Evolutionary conservation across 345 rosid species (phyloP).

Genomic region (Carallia pectinifolia): DNA sequence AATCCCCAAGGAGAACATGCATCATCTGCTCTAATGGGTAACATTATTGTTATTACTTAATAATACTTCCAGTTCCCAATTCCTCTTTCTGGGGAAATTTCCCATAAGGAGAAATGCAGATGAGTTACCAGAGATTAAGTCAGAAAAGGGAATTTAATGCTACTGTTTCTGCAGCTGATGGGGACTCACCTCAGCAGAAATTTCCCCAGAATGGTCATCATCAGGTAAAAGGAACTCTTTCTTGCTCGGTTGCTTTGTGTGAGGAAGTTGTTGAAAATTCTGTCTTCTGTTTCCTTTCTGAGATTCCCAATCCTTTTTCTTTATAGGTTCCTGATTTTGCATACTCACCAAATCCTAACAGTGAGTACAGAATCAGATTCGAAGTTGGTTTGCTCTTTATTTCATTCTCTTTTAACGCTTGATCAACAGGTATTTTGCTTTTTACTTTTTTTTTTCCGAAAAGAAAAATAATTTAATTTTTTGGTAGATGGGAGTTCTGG

Average conservation of each 20-base stretch:
- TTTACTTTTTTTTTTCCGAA: neutral
- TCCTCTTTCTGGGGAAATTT: constrained; percentile 20
- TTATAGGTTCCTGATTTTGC: constrained; percentile 64
- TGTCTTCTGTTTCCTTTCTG: constrained; percentile 31
- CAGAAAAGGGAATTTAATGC: constrained; percentile 8
- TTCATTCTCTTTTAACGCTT: constrained; percentile 8
- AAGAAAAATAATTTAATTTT: neutral
- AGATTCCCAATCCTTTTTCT: constrained; percentile 37
- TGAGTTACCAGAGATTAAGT: constrained; percentile 11
- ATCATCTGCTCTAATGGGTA: constrained; percentile 77
- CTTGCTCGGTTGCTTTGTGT: constrained; percentile 17
- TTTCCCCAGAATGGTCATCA: constrained; percentile 61
- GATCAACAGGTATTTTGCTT: constrained; percentile 7
- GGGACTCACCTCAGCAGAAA: constrained; percentile 85
- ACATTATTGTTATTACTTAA: constrained; percentile 7
- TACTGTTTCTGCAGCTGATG: constrained; percentile 53
- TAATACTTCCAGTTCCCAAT: neutral
- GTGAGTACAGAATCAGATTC: constrained; percentile 60
- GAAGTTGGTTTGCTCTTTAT: constrained; percentile 24
- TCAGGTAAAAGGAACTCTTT: constrained; percentile 55
- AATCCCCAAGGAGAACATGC: constrained; percentile 76
- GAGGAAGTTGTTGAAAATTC: constrained; percentile 24
- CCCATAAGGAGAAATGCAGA: constrained; percentile 12
- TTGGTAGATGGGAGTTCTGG: constrained; percentile 69
- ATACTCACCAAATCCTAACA: constrained; percentile 63